A percentile compares a stretch with the other conserved stretches of the same genome.
Conservation (phyloP, 1,139 yeast genomes). For the Suhomyces bribrorum region DNA sequence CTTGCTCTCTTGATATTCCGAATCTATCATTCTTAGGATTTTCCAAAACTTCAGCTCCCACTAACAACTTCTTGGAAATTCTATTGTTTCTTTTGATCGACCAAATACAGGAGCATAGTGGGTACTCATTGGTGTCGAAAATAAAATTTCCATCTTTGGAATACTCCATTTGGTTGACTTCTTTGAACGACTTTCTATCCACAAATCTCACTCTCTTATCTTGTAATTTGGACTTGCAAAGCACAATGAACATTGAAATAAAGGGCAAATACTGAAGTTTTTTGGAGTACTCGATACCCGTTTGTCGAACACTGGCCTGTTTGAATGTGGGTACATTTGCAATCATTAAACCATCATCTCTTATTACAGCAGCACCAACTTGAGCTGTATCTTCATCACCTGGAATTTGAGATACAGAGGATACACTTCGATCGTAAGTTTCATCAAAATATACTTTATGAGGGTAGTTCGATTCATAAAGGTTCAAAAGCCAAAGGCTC, state of each 20-base stretch:
- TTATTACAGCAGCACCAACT: conserved; percentile 34
- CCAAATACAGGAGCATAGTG: conserved; percentile 40
- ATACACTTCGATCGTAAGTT: conserved; percentile 26
- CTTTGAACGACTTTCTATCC: conserved; percentile 33
- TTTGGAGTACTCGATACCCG: conserved; percentile 37
- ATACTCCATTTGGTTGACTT: conserved; percentile 14
- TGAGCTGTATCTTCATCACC: conserved; percentile 5
- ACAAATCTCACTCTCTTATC: conserved; percentile 31
- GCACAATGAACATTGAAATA: conserved; percentile 34
- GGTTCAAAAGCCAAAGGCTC: conserved; percentile 45
- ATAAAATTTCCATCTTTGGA: conserved; percentile 22
- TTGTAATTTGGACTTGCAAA: conserved; percentile 34
- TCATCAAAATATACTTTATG: conserved; percentile 43
- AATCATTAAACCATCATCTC: conserved; percentile 54
- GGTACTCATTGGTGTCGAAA: conserved; percentile 36
- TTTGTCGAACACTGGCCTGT: conserved; percentile 25
- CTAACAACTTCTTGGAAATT: conserved; percentile 39
- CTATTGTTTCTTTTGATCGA: conserved; percentile 33
- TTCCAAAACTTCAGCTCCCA: conserved; percentile 34
- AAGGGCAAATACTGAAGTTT: conserved; percentile 17
- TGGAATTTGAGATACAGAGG: conserved; percentile 11
- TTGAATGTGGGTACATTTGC: conserved; percentile 31
- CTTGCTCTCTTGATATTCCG: conserved; percentile 5
- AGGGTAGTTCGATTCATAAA: conserved; percentile 36
- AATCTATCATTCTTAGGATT: conserved; percentile 1